These are phyloP conservation scores for Phyllosticta capitalensis DNA, from an alignment of 2,329 filamentous ascomycete genomes.

Conservation along the genomic window DNA sequence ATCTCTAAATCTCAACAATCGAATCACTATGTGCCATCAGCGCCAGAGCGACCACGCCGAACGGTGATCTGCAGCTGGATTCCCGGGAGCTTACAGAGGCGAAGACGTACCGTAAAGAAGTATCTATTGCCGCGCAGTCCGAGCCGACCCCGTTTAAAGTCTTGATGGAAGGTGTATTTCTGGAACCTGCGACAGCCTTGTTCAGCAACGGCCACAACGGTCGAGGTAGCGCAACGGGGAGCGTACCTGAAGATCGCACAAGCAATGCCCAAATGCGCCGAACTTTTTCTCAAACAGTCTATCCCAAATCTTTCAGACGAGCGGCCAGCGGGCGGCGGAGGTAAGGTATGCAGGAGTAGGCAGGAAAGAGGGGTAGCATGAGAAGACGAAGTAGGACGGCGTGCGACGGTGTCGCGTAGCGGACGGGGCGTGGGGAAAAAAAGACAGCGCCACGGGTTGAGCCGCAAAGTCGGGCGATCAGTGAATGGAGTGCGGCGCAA, in stretches of 20 bases:
- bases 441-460: conserved; percentile 9
- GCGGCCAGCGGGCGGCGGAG: conserved; percentile 2
- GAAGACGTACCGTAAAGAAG: conserved; percentile 8
- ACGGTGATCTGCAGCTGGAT: conserved; percentile 8
- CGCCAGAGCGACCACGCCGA: conserved; percentile 9
- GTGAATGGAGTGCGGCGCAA: background rate
- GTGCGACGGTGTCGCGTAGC: conserved; percentile 7
- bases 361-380: conserved; percentile 8
- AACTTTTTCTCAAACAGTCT: conserved; percentile 31
- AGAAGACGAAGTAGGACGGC: conserved; percentile 8
- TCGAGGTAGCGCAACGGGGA: background rate
- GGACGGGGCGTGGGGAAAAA: background rate
- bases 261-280: conserved; percentile 21
- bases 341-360: conserved; percentile 12
- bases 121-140: conserved; percentile 6
- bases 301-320: conserved; percentile 30
- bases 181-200: background rate
- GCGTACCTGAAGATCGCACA: conserved; percentile 6
- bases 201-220: background rate
- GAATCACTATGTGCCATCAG: conserved; percentile 10
- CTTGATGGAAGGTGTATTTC: background rate
- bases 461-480: conserved; percentile 9
- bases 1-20: conserved; percentile 10
- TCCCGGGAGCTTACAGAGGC: background rate
- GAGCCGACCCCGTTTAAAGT: conserved; percentile 1